phyloP scores from a whole-genome alignment of 768 basidiomycete genomes.

The Boletus rubescentipes region DNA sequence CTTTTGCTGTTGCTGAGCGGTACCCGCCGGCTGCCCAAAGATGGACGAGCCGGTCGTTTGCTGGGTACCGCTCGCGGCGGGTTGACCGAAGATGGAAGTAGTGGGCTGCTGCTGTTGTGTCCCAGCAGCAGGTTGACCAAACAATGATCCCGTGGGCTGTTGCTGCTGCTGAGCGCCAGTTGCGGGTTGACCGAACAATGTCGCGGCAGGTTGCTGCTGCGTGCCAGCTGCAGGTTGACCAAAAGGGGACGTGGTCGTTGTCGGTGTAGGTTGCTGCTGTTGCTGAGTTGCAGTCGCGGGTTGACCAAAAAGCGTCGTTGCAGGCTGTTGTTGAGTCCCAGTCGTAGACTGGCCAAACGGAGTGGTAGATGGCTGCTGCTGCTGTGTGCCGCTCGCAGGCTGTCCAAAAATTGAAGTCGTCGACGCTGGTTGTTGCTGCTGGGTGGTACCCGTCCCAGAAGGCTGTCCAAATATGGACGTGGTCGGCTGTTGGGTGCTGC shows the following conservation, averaged over 20 bases:
- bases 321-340: slow-evolving; percentile 31
- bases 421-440: background rate
- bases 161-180: slow-evolving; percentile 18
- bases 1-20: slow-evolving; percentile 27
- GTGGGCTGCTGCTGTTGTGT: slow-evolving; percentile 36
- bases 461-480: background rate
- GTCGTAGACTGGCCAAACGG: slow-evolving; percentile 17
- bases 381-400: slow-evolving; percentile 18
- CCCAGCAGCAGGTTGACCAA: slow-evolving; percentile 29
- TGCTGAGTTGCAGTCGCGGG: slow-evolving; percentile 29
- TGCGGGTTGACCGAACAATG: slow-evolving; percentile 25
- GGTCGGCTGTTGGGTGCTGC: slow-evolving; percentile 18
- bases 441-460: no score
- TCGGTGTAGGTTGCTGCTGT: slow-evolving; percentile 32
- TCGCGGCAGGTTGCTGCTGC: slow-evolving; percentile 28
- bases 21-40: slow-evolving; percentile 38
- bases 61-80: slow-evolving; percentile 29
- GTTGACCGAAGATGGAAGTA: slow-evolving; percentile 30
- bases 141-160: slow-evolving; percentile 14
- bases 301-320: slow-evolving; percentile 35
- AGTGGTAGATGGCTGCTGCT: slow-evolving; percentile 12
- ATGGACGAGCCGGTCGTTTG: slow-evolving; percentile 29
- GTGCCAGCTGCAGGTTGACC: slow-evolving; percentile 24
- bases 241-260: slow-evolving; percentile 28
- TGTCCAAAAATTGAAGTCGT: slow-evolving; percentile 28